Evolutionary conservation across 129 eudicot genomes (phyloP).

Genomic region (Cynara cardunculus): DNA sequence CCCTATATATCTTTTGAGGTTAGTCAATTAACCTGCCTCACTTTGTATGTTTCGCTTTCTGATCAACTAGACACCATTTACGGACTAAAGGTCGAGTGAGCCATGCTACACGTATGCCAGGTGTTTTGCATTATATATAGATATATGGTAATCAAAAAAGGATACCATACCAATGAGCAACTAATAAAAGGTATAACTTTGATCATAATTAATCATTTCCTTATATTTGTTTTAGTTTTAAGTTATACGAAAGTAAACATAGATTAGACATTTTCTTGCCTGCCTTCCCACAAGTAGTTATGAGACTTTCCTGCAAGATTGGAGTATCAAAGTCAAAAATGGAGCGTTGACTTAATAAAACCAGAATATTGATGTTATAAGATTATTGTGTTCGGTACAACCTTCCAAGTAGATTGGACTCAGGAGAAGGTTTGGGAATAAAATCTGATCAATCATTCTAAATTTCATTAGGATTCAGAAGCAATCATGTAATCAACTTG

Average conservation of each 20-base stretch:
- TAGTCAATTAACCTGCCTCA: neutral
- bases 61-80: neutral
- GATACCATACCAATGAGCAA: neutral
- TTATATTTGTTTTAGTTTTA: neutral
- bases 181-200: neutral
- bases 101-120: neutral
- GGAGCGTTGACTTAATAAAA: neutral
- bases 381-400: neutral
- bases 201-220: neutral
- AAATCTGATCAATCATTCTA: neutral
- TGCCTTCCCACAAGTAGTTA: neutral
- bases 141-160: neutral
- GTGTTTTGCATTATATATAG: neutral
- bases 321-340: neutral
- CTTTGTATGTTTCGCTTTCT: neutral
- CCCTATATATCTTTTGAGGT: neutral
- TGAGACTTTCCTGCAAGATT: neutral
- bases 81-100: neutral
- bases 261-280: neutral
- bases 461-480: neutral
- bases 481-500: neutral
- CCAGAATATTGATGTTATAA: conserved; percentile 1
- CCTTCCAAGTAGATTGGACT: neutral
- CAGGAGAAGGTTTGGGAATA: neutral
- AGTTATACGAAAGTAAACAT: neutral